Evolutionary conservation across 768 basidiomycete genomes (phyloP), one percentile per base, ranked within the genome.

Genomic region (Lentinula guzmanii): DNA sequence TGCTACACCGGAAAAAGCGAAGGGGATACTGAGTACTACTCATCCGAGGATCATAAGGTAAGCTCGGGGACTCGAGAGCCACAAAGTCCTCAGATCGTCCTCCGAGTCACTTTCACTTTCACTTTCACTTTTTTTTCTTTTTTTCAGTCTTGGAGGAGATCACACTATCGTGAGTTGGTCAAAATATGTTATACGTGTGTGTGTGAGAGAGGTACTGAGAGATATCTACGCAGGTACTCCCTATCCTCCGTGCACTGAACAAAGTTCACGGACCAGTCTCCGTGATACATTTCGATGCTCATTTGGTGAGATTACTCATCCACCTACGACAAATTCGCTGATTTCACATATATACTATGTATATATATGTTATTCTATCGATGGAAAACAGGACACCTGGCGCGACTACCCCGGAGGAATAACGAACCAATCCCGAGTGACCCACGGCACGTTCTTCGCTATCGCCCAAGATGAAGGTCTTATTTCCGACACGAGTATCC

Each of bases 361-460:
- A 21, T 21, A 21, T 16, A 28, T n/a, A 11, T 4, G 18, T 64
- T 64, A 79, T 43, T 81, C 81, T 28, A 71, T n/a, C 74, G 81
- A 65, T 21, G 13, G 39, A 16, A 42, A 48, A 48, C 15, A 72
- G 90, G 91, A 78, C 68, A 91, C 90, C 6, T 89, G 86, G 84
- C 60, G 69, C 60, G 71, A 69, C 39, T 95, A 79, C 72, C 82
- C 64, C 37, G 86, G 87, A 62, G 81, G 82, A 43, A 82, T 69
- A 16, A 82, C 82, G 21, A 81, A 79, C 43, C 87, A 86, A 71
- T 86, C 84, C 52, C 85, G 78, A 62, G 76, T 93, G 43, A 94
- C 86, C 0, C 93, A 95, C 66, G 93, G 93, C 59, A 90, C 89
- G 1, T 95, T 93, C 77, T 95, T 95, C 76, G 83, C 85, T 71